Base-by-base conservation (phyloP, 2,329 filamentous ascomycete genomes). In the Aspergillus fischeri region DNA sequence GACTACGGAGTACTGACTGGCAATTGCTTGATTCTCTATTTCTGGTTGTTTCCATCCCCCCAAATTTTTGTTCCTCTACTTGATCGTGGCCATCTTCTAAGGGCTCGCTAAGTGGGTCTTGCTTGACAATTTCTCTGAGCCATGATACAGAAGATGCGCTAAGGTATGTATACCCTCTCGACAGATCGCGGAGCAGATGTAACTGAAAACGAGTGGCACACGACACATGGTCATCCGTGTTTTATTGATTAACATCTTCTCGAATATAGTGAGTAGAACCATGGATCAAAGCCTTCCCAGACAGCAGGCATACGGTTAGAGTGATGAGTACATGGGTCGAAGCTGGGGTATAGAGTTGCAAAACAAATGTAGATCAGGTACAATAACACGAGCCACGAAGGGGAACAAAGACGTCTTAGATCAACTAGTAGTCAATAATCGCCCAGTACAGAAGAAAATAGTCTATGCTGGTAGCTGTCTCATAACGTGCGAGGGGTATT, bases 401-500 rank as follows among this genome's bases (percentile, higher is more conserved):
- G 56, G 45, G 54, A 59, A 52, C 20, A 44, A 53, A 55, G 28
- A 52, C 32, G 55, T 58, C 54, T 60, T 55, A 58, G 56, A 50
- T 51, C 27, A 52, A 48, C 51, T 51, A 57, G 54, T 51, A 55
- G 57, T 49, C 54, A 55, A 54, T 59, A 60, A 60, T 50, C 38
- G 51, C 49, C 57, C 51, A 47, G 29, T 25, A 47, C 53, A 62
- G 59, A 49, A 41, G 52, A 54, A 61, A 50, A 61, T 63, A 63
- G 56, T 65, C 63, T 65, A 65, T 65, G 60, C 60, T 55, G 48
- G 62, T 63, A 57, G 58, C 59, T 63, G 62, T 58, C 55, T 55
- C 56, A 60, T 56, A 63, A 60, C 59, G 56, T 65, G 60, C 58
- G 56, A 57, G 56, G 63, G 63, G 63, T 64, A 65, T 65, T 64